Percentiles rank a stretch among this genome's conserved stretches.
phyloP scores from a whole-genome alignment of 2,329 filamentous ascomycete genomes.

The Pseudogymnoascus sp. region DNA sequence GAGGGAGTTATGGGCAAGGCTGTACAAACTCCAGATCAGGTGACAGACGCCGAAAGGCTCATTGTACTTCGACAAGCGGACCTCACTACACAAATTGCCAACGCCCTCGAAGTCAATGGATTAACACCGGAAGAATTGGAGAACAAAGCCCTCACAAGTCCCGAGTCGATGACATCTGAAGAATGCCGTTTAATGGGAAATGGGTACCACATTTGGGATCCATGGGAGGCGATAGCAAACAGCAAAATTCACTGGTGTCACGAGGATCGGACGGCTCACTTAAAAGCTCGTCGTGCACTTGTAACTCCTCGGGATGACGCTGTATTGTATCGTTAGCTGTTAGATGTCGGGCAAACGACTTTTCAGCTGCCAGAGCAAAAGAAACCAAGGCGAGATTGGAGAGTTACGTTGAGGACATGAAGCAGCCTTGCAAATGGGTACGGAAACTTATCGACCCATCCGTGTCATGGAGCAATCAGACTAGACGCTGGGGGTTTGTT shows the following conservation, averaged over 20 bases:
- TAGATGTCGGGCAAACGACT: not conserved
- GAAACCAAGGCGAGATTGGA: not conserved
- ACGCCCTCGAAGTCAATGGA: not conserved
- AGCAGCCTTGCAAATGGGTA: conserved; percentile 3
- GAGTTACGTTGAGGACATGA: not conserved
- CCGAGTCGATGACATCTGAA: not conserved
- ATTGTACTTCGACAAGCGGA: not conserved
- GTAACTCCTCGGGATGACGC: not conserved
- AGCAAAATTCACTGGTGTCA: not conserved
- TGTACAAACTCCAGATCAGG: not conserved
- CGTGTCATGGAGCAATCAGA: not conserved
- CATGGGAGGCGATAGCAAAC: not conserved
- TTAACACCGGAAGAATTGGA: not conserved
- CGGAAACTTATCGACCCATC: not conserved
- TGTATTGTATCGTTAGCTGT: not conserved
- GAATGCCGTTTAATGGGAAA: not conserved
- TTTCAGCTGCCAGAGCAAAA: not conserved
- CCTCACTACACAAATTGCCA: not conserved
- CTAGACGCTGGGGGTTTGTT: not conserved
- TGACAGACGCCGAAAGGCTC: not conserved
- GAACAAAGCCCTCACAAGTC: not conserved
- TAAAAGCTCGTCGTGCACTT: not conserved
- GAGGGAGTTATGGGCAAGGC: conserved; percentile 1
- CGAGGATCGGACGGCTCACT: not conserved
- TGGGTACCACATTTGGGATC: not conserved